Percentiles rank a stretch among this genome's conserved stretches.
Evolutionary conservation across 139 green algal species (phyloP).

Genomic region (Chlamydomonas sp.): DNA sequence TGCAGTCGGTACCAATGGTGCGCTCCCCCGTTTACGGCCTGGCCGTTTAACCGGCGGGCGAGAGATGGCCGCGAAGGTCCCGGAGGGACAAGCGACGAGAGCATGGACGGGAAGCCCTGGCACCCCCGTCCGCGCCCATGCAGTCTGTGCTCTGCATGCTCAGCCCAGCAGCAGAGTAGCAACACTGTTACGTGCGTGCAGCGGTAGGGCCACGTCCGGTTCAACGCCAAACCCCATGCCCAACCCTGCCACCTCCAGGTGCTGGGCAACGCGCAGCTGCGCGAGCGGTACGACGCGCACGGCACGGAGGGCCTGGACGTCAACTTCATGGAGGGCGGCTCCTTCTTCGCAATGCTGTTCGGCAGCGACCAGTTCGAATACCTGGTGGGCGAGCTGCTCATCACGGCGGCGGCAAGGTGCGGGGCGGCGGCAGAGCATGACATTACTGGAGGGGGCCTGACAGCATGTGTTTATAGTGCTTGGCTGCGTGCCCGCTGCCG

Average conservation of each 20-base stretch:
- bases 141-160: too few species aligned
- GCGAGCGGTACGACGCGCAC: constrained; percentile 80
- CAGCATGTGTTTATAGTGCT: not conserved
- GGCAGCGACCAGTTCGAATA: constrained; percentile 85
- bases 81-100: too few species aligned
- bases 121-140: too few species aligned
- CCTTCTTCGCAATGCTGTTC: constrained; percentile 92
- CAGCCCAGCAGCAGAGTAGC: too few species aligned
- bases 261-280: constrained; percentile 79
- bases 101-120: too few species aligned
- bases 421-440: constrained; percentile 2
- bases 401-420: constrained; percentile 67
- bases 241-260: constrained; percentile 61
- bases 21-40: too few species aligned
- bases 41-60: too few species aligned
- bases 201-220: too few species aligned
- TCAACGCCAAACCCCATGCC: too few species aligned
- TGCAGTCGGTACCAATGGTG: too few species aligned
- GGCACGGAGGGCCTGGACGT: constrained; percentile 79
- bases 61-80: too few species aligned
- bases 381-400: constrained; percentile 84
- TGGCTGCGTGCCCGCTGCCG: not conserved
- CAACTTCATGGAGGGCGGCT: constrained; percentile 83
- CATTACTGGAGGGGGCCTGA: constrained; percentile 4
- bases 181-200: too few species aligned